Percentiles rank a stretch among this genome's conserved stretches.
Conservation (phyloP, 345 rosid species). For the Murraya koenigii region DNA sequence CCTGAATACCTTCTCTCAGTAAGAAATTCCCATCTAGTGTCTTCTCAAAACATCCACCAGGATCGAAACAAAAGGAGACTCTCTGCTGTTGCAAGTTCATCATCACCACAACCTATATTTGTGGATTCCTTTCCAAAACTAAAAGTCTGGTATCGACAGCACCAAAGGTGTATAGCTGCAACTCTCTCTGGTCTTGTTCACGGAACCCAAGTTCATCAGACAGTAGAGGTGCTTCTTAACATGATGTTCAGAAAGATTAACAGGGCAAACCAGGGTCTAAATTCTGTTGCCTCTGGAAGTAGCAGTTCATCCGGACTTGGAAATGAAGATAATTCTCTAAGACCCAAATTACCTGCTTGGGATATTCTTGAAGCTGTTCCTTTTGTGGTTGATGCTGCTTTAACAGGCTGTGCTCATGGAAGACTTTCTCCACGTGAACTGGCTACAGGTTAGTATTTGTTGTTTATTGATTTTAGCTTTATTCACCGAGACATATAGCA, state of each 20-base stretch:
- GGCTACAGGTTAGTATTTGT: conserved; percentile 71
- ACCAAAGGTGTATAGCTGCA: conserved; percentile 84
- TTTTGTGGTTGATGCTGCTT: conserved; percentile 89
- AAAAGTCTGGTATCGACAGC: conserved; percentile 88
- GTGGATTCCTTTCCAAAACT: conserved; percentile 90
- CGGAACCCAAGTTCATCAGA: conserved; percentile 87
- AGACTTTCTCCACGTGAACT: conserved; percentile 92
- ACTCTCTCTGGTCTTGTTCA: conserved; percentile 77
- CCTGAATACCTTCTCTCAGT: conserved; percentile 86
- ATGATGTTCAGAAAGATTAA: conserved; percentile 77
- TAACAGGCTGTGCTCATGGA: conserved; percentile 94
- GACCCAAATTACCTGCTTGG: conserved; percentile 90
- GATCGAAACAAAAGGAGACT: conserved; percentile 60
- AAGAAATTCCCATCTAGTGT: conserved; percentile 76
- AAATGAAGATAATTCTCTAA: conserved; percentile 55
- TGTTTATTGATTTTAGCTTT: conserved; percentile 11
- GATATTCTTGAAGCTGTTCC: conserved; percentile 95
- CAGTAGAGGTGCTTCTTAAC: conserved; percentile 72
- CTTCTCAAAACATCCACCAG: conserved; percentile 55
- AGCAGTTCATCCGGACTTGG: conserved; percentile 75
- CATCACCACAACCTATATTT: conserved; percentile 64
- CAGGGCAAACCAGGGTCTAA: conserved; percentile 54
- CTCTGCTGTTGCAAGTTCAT: conserved; percentile 51
- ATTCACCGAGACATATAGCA: background rate
- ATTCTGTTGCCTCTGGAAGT: conserved; percentile 71